A percentile compares a stretch with the other conserved stretches of the same genome.
phyloP scores from a whole-genome alignment of 2,329 filamentous ascomycete genomes.

The Endoconidiophora laricicola region DNA sequence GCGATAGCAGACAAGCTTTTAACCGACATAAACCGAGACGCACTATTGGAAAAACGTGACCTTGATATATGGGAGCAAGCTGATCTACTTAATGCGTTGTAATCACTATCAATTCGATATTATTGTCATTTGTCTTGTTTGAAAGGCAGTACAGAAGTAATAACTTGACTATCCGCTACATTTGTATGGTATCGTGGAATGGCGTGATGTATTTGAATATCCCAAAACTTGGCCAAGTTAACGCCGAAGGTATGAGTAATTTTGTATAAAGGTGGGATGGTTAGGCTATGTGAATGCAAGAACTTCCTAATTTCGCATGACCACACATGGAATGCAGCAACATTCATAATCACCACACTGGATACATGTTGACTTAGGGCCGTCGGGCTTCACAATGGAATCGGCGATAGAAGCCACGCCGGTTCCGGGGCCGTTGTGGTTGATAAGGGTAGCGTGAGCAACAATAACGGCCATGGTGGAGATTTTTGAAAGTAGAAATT shows the following conservation, averaged over 20 bases:
- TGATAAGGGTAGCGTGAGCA: not conserved
- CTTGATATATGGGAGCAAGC: slow-evolving; percentile 5
- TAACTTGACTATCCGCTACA: too few relatives aligned
- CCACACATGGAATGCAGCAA: slow-evolving; percentile 37
- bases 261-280: not conserved
- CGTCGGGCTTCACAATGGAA: slow-evolving; percentile 33
- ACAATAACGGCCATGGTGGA: slow-evolving; percentile 3
- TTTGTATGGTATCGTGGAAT: too few relatives aligned
- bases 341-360: slow-evolving; percentile 35
- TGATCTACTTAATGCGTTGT: not conserved
- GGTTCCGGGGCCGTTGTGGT: slow-evolving; percentile 29
- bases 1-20: not conserved
- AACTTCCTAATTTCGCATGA: slow-evolving; percentile 25
- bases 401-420: slow-evolving; percentile 31
- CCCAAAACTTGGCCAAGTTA: too few relatives aligned
- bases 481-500: not conserved
- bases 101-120: too few relatives aligned
- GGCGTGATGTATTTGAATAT: too few relatives aligned
- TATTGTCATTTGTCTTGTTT: too few relatives aligned
- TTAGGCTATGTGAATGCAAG: not conserved
- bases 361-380: slow-evolving; percentile 30
- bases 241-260: not conserved
- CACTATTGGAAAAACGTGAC: not conserved
- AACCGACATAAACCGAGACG: not conserved
- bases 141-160: too few relatives aligned